These are phyloP conservation scores for Apophysomyces trapeziformis DNA, from an alignment of 371 early-diverging fungal genomes.

Conservation along the genomic window DNA sequence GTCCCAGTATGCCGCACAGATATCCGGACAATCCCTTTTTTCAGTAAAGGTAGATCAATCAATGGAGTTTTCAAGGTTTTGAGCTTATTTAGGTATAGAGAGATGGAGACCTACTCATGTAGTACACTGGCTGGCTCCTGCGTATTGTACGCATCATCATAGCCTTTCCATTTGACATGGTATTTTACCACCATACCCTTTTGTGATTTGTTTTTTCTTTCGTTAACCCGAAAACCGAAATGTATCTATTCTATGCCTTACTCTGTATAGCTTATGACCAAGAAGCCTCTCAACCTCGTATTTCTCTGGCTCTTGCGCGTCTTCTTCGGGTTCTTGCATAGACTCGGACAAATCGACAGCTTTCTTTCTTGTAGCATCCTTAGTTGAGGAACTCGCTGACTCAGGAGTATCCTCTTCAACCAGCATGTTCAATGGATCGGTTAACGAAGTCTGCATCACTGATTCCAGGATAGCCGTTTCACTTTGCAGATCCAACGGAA, in stretches of 20 bases:
- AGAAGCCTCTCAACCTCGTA: background rate
- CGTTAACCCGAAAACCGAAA: background rate
- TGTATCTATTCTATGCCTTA: background rate
- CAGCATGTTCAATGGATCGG: too few species aligned
- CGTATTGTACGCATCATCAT: background rate
- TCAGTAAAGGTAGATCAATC: background rate
- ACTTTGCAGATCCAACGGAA: too few species aligned
- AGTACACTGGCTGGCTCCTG: background rate
- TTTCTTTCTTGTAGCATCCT: too few species aligned
- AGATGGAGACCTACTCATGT: background rate
- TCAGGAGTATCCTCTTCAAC: too few species aligned
- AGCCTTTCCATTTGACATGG: background rate
- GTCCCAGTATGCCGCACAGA: background rate
- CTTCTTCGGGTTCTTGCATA: too few species aligned
- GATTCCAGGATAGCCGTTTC: too few species aligned
- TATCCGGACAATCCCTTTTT: background rate
- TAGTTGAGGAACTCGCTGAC: too few species aligned
- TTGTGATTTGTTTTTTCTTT: background rate
- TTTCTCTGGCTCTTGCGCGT: background rate
- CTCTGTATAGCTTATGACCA: conserved; percentile 5
- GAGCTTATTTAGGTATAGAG: background rate
- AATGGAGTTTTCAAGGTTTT: too few species aligned
- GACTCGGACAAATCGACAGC: too few species aligned
- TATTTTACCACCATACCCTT: conserved; percentile 7
- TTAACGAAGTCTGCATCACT: too few species aligned